A percentile compares a stretch with the other conserved stretches of the same genome.
These are phyloP conservation scores for Cornus suecica DNA, from an alignment of 148 eudicot genomes.

Conservation along the genomic window DNA sequence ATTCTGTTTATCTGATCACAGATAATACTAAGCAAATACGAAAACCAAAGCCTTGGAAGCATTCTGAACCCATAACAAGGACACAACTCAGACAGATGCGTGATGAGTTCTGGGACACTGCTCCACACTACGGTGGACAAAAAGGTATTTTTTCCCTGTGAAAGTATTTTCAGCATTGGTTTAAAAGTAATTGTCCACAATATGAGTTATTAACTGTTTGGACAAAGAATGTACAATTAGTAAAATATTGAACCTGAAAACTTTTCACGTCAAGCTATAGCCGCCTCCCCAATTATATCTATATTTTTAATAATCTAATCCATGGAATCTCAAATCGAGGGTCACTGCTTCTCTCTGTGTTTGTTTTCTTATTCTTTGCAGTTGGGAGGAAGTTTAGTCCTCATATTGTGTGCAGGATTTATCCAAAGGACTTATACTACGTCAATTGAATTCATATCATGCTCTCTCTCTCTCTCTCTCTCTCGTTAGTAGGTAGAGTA, in stretches of 20 bases:
- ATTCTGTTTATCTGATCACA: slow-evolving; percentile 14
- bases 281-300: not conserved
- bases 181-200: not conserved
- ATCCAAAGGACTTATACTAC: not conserved
- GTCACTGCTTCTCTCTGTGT: not conserved
- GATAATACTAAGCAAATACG: slow-evolving; percentile 50
- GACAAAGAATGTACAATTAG: not conserved
- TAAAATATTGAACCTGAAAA: not conserved
- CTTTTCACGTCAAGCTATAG: not conserved
- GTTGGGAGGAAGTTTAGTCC: not conserved
- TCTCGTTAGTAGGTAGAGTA: too few relatives aligned
- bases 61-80: slow-evolving; percentile 63
- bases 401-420: not conserved
- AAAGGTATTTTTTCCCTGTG: slow-evolving; percentile 40
- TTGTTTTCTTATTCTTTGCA: not conserved
- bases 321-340: not conserved
- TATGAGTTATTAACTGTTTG: not conserved
- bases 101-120: slow-evolving; percentile 94
- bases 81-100: slow-evolving; percentile 66
- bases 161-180: not conserved
- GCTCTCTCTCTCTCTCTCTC: too few relatives aligned
- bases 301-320: too few relatives aligned
- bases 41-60: slow-evolving; percentile 88
- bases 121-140: slow-evolving; percentile 85
- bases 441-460: not conserved